Evolutionary conservation across 805 yeast species (phyloP), one percentile per base, ranked within the genome.

Genomic region (Teunomyces funiuensis): DNA sequence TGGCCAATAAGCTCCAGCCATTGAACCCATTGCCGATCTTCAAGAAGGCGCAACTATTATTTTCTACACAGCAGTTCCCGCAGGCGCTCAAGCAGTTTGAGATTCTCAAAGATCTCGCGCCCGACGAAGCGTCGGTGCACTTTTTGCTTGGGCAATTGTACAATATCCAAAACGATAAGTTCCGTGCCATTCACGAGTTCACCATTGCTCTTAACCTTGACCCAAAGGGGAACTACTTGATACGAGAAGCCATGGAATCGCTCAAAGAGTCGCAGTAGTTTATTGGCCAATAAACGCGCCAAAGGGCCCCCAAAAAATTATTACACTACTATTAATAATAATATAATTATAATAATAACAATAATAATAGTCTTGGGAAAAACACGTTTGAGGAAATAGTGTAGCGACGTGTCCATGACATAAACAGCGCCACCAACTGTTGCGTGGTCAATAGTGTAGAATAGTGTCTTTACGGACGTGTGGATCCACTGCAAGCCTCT

Each of bases 61-160:
- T 86, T 48, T 66, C 84, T 3, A 71, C 87, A 76, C 85, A 83
- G 45, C 76, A 80, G 45, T 88, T 80, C 57, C 78, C 78, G 18
- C 80, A 76, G 39, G 95, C 98, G 0, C 66, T 89, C 43, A 74
- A 72, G 28, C 86, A 82, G 57, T 85, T 93, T 57, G 89, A 86
- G 54, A 71, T 74, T 36, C 74, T 93, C 40, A 79, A 77, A 48
- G 76, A 79, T 19, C 64, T 88, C 41, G 96, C 95, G 0, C 97
- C 99, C 0, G 95, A 91, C 60, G 98, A 91, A 59, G 95, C 97
- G 0, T 82, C 88, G 40, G 96, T 91, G 19, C 98, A 91, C 61
- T 88, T 85, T 61, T 66, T 90, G 30, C 69, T 93, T 34, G 99
- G 97, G 8, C 88, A 88, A 55, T 72, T 90, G 41, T 88, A 89